phyloP scores from a whole-genome alignment of 495 filamentous ascomycete genomes.

The Xylaria palmicola region DNA sequence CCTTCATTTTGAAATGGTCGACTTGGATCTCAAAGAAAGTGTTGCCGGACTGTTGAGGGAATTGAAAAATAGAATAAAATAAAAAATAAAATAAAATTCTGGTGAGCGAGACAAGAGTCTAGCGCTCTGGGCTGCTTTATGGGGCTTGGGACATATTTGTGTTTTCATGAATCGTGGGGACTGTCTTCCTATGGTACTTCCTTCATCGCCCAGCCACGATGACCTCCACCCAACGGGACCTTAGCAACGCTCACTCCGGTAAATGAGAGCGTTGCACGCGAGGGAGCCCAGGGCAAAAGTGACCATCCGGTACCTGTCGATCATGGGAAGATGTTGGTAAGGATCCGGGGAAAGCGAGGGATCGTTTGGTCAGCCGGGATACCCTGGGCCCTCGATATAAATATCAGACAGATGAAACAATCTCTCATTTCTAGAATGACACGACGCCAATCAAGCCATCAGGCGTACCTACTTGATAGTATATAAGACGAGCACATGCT shows the following conservation, averaged over 20 bases:
- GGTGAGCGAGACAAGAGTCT: background rate
- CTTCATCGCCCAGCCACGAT: background rate
- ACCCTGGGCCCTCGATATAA: background rate
- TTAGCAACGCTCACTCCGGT: background rate
- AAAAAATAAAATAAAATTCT: too few species aligned
- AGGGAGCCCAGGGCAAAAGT: background rate
- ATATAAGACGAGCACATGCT: too few species aligned
- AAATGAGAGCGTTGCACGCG: background rate
- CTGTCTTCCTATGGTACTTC: background rate
- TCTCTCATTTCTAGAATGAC: slow-evolving; percentile 3
- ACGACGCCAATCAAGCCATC: too few species aligned
- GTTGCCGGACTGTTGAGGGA: too few species aligned
- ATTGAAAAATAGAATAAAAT: too few species aligned
- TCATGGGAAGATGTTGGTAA: background rate
- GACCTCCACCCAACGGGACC: background rate
- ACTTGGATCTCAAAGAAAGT: too few species aligned
- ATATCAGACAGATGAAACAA: slow-evolving; percentile 2
- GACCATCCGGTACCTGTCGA: background rate
- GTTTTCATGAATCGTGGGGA: background rate
- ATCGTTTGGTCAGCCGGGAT: background rate
- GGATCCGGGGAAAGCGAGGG: slow-evolving; percentile 7
- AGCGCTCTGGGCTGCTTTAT: background rate
- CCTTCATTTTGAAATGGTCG: slow-evolving; percentile 48
- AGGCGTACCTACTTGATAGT: too few species aligned
- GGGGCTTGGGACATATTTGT: background rate